Conservation (phyloP, 23 red algal species). For the Cyanidioschyzon merolae region DNA sequence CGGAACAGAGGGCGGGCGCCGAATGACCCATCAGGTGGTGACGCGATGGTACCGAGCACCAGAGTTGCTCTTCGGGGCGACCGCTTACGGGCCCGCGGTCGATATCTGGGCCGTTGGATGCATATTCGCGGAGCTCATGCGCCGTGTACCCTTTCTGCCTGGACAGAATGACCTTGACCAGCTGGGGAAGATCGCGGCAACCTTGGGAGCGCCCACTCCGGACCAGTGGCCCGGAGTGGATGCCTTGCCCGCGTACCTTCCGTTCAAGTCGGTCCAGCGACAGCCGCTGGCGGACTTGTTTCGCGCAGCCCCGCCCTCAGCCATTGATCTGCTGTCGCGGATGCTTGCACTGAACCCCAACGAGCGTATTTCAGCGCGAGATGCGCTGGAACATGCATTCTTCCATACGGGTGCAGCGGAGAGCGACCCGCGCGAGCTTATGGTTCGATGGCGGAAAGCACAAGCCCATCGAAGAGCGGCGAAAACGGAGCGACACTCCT, state of each 20-base stretch:
- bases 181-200: constrained; percentile 72
- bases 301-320: constrained; percentile 36
- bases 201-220: constrained; percentile 62
- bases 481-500: background rate
- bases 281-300: constrained; percentile 53
- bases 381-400: constrained; percentile 59
- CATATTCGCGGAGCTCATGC: constrained; percentile 96
- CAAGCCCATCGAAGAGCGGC: background rate
- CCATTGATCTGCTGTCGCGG: constrained; percentile 53
- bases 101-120: constrained; percentile 97
- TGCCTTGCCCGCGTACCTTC: constrained; percentile 62
- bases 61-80: constrained; percentile 79
- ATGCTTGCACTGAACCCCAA: constrained; percentile 63
- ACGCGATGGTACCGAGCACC: constrained; percentile 96
- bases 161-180: constrained; percentile 95
- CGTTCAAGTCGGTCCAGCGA: constrained; percentile 47
- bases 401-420: constrained; percentile 30
- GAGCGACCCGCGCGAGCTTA: constrained; percentile 2
- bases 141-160: constrained; percentile 74
- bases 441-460: background rate
- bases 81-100: constrained; percentile 57
- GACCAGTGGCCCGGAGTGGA: constrained; percentile 60
- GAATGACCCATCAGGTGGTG: constrained; percentile 80
- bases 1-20: constrained; percentile 7
- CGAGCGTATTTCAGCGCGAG: constrained; percentile 39